phyloP scores from a whole-genome alignment of 169 alveolate species.

The Sarcocystis neurona region DNA sequence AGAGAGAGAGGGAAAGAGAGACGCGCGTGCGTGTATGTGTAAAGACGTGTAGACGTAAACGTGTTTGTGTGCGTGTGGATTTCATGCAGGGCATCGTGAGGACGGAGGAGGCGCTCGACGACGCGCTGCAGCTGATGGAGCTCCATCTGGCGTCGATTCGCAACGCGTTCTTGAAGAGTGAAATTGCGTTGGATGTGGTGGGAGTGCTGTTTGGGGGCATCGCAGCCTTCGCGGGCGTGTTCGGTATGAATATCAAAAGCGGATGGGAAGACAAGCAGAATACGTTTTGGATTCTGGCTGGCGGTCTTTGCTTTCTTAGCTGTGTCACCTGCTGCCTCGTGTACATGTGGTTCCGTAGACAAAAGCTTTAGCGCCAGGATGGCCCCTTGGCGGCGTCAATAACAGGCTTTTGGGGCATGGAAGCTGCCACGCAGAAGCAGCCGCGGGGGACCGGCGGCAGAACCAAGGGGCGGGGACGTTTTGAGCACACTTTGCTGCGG shows the following conservation, averaged over 20 bases:
- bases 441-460: too few relatives aligned
- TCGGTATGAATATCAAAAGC: constrained; percentile 81
- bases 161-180: constrained; percentile 77
- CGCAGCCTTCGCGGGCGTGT: constrained; percentile 79
- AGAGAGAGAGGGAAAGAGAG: too few relatives aligned
- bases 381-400: not conserved
- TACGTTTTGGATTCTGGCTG: constrained; percentile 76
- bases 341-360: constrained; percentile 42
- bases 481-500: too few relatives aligned
- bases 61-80: not conserved
- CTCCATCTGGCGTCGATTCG: constrained; percentile 79
- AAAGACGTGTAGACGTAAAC: too few relatives aligned
- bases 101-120: constrained; percentile 78
- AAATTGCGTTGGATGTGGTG: constrained; percentile 77
- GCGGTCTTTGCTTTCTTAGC: not conserved
- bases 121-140: constrained; percentile 80
- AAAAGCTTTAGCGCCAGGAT: not conserved
- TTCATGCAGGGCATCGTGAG: constrained; percentile 54
- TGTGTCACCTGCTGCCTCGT: not conserved
- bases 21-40: too few relatives aligned
- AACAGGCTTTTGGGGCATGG: too few relatives aligned
- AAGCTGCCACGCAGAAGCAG: too few relatives aligned
- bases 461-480: too few relatives aligned
- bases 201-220: constrained; percentile 78
- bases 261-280: constrained; percentile 73